A percentile compares a stretch with the other conserved stretches of the same genome.
phyloP scores from a whole-genome alignment of 208 protist species.

The Trypanosoma brucei region DNA sequence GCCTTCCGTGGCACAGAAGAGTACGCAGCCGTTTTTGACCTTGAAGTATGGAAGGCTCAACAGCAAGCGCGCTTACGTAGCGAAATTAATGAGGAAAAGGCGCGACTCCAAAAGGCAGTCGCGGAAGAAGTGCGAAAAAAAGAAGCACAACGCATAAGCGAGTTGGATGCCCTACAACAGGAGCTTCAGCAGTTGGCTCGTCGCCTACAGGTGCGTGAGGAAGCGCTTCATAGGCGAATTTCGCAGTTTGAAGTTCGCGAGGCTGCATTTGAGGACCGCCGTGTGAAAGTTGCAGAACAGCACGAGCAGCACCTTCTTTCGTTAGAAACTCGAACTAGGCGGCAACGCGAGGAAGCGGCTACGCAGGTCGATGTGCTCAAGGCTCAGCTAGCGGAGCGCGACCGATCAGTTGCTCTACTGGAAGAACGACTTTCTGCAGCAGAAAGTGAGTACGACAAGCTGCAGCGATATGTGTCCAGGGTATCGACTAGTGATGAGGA shows the following conservation, averaged over 20 bases:
- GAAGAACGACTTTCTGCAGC: constrained; percentile 38
- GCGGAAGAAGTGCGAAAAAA: constrained; percentile 25
- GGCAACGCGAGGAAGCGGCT: constrained; percentile 44
- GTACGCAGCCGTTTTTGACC: constrained; percentile 84
- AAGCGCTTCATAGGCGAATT: constrained; percentile 50
- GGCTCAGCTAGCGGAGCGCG: constrained; percentile 54
- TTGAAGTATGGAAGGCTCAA: constrained; percentile 90
- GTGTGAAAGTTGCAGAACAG: constrained; percentile 69
- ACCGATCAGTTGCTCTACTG: constrained; percentile 32
- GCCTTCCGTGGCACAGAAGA: constrained; percentile 68
- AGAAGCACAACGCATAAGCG: constrained; percentile 34
- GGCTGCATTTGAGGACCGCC: constrained; percentile 58
- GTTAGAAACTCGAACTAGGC: constrained; percentile 52
- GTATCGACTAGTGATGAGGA: constrained; percentile 29
- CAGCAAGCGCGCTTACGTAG: constrained; percentile 68
- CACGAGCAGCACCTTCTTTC: constrained; percentile 71
- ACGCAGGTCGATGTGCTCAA: constrained; percentile 41
- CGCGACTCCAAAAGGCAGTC: constrained; percentile 44
- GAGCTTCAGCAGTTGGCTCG: constrained; percentile 65
- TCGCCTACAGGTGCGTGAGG: constrained; percentile 48
- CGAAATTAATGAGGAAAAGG: constrained; percentile 64
- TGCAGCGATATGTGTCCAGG: constrained; percentile 39
- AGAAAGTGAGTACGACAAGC: constrained; percentile 71
- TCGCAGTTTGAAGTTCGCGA: constrained; percentile 73
- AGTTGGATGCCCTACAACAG: constrained; percentile 46